A percentile compares a stretch with the other conserved stretches of the same genome.
Conservation (phyloP, 768 basidiomycete species). For the Phanerodontia chrysosporium region DNA sequence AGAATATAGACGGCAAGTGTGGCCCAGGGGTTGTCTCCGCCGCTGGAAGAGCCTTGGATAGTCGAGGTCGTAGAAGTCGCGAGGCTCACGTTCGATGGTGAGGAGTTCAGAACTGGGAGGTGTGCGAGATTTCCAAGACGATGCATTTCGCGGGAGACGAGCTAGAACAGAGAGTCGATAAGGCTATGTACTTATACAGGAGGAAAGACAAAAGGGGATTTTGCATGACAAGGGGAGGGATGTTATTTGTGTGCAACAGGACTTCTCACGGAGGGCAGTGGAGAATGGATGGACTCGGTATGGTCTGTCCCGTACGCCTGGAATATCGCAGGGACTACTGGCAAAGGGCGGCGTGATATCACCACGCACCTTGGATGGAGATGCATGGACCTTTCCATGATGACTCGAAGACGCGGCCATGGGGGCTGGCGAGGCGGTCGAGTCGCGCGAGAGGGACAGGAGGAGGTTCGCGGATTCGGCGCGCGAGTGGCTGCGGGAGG, state of each 20-base stretch:
- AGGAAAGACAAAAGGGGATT: not conserved
- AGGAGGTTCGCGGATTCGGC: slow-evolving; percentile 18
- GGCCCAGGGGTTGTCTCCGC: slow-evolving; percentile 73
- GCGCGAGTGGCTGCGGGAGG: slow-evolving; percentile 21
- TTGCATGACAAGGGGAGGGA: no score
- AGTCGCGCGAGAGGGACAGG: slow-evolving; percentile 19
- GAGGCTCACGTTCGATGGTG: slow-evolving; percentile 42
- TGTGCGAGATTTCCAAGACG: slow-evolving; percentile 63
- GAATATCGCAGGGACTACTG: not conserved
- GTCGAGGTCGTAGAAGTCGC: slow-evolving; percentile 14
- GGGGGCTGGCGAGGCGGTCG: slow-evolving; percentile 21
- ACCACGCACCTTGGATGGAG: slow-evolving; percentile 28
- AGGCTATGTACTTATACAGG: not conserved
- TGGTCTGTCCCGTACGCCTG: not conserved
- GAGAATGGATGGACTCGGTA: no score
- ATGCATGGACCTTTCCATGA: slow-evolving; percentile 21
- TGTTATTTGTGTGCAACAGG: no score
- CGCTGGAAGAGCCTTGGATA: slow-evolving; percentile 25
- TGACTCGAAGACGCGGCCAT: slow-evolving; percentile 18
- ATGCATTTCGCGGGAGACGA: slow-evolving; percentile 83
- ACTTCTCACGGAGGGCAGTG: no score
- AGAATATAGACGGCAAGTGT: slow-evolving; percentile 82
- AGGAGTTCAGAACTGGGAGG: slow-evolving; percentile 50
- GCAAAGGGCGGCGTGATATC: not conserved
- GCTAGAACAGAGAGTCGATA: slow-evolving; percentile 71